Evolutionary conservation across 2,329 filamentous ascomycete genomes (phyloP).

Genomic region (Epicoccum sorghinum): DNA sequence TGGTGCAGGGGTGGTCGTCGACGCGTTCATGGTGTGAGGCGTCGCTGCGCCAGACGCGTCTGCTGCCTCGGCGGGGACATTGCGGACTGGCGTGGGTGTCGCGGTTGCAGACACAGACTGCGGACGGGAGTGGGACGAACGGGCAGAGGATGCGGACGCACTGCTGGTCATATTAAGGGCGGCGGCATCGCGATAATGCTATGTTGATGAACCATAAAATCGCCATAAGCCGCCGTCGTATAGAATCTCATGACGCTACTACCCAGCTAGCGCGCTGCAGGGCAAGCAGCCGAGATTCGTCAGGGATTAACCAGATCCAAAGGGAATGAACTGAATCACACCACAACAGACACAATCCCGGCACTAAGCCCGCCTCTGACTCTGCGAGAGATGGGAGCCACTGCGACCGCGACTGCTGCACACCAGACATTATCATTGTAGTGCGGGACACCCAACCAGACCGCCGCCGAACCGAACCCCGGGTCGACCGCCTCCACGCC

Average conservation of each 20-base stretch:
- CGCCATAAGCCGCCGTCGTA: no score
- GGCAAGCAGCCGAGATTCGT: constrained; percentile 19
- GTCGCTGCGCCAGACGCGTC: constrained; percentile 19
- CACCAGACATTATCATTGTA: constrained; percentile 1
- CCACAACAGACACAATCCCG: constrained; percentile 26
- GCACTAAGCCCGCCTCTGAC: constrained; percentile 20
- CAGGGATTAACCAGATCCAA: constrained; percentile 25
- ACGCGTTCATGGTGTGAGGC: constrained; percentile 23
- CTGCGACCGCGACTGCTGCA: neutral
- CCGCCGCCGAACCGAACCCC: constrained; percentile 14
- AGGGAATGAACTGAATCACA: constrained; percentile 18
- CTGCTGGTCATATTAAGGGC: constrained; percentile 31
- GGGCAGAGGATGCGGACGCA: constrained; percentile 22
- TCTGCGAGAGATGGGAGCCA: constrained; percentile 8
- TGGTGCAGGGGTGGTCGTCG: constrained; percentile 3
- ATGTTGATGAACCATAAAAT: neutral
- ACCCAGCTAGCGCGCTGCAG: constrained; percentile 7
- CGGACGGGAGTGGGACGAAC: constrained; percentile 16
- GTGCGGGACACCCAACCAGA: constrained; percentile 8
- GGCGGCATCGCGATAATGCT: constrained; percentile 21
- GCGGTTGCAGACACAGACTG: constrained; percentile 16
- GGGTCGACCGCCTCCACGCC: constrained; percentile 10
- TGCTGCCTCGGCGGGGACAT: constrained; percentile 20
- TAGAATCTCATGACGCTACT: no score
- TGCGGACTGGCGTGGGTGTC: constrained; percentile 3